Evolutionary conservation across 2,329 filamentous ascomycete species (phyloP), one percentile per base, ranked within the genome.

Genomic region (Neonectria faginata): DNA sequence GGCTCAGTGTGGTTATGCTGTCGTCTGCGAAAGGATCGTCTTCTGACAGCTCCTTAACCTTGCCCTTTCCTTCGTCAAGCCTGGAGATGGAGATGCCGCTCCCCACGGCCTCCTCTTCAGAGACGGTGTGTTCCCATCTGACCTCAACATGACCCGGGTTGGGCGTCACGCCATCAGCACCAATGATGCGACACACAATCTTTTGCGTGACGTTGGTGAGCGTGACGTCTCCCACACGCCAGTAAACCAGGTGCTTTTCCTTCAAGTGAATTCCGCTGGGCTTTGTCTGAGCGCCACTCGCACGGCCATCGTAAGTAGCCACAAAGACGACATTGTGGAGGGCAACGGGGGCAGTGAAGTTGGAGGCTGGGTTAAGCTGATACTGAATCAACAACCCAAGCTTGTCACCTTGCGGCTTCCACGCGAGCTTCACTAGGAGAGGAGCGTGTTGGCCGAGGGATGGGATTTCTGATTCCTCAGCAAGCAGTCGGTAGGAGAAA

Each of bases 401-500:
- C 79, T 97, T 95, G 67, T 91, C 90, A 47, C 92, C 88, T 73
- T 96, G 91, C 2, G 92, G 84, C 76, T 95, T 97, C 94, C 94
- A 97, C 1, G 85, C 86, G 3, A 93, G 91, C 20, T 87, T 88
- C 50, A 97, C 82, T 16, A 91, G 81, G 12, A 97, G 81, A 0
- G 94, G 94, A 11, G 91, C 90, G 71, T 92, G 89, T 4, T 81
- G 75, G 6, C 79, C 80, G 5, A 86, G 78, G 2, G 78, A 68
- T 2, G 79, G 67, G 5, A 79, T 71, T n/a, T 86, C 83, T 44
- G 79, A 73, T 18, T 87, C 84, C 33, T 94, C 89, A 31, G 92
- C 80, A 70, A 96, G 92, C 11, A 97, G 84, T 73, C 94, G 92
- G 79, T 98, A 99, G 64, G 96, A 97, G 82, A 99, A 98, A 8